phyloP scores from a whole-genome alignment of 257 asterid genomes.

The Gentiana dahurica region DNA sequence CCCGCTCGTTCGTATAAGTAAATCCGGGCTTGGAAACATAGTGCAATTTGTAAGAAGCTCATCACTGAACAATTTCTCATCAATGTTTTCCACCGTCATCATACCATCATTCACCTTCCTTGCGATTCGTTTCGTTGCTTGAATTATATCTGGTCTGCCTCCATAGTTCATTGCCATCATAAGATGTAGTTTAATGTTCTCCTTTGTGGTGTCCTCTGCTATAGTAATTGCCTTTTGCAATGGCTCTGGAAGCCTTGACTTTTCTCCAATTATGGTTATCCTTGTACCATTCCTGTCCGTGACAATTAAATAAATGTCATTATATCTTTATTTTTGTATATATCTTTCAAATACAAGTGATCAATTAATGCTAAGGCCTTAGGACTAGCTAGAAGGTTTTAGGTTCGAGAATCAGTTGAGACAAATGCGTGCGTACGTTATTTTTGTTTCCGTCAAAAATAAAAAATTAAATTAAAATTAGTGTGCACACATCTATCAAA shows the following conservation, averaged over 20 bases:
- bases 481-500: too few relatives aligned
- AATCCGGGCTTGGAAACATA: too few relatives aligned
- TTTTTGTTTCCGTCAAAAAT: too few relatives aligned
- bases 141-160: slow-evolving; percentile 38
- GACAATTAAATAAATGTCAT: neutral
- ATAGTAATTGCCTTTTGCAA: slow-evolving; percentile 20
- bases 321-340: neutral
- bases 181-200: slow-evolving; percentile 41
- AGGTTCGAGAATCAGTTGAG: too few relatives aligned
- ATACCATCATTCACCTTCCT: slow-evolving; percentile 44
- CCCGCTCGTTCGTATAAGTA: too few relatives aligned
- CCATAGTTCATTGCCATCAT: slow-evolving; percentile 45
- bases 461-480: too few relatives aligned
- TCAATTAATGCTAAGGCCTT: too few relatives aligned
- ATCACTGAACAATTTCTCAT: slow-evolving; percentile 25
- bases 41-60: slow-evolving; percentile 19
- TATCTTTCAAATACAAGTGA: too few relatives aligned
- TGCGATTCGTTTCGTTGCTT: slow-evolving; percentile 38
- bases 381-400: too few relatives aligned
- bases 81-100: slow-evolving; percentile 37
- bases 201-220: slow-evolving; percentile 19
- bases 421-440: too few relatives aligned
- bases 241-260: slow-evolving; percentile 32
- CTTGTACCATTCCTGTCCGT: slow-evolving; percentile 33
- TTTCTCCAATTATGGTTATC: slow-evolving; percentile 48